A percentile compares a stretch with the other conserved stretches of the same genome.
Evolutionary conservation across 106 monocot genomes (phyloP).

Genomic region (Allium sativum): DNA sequence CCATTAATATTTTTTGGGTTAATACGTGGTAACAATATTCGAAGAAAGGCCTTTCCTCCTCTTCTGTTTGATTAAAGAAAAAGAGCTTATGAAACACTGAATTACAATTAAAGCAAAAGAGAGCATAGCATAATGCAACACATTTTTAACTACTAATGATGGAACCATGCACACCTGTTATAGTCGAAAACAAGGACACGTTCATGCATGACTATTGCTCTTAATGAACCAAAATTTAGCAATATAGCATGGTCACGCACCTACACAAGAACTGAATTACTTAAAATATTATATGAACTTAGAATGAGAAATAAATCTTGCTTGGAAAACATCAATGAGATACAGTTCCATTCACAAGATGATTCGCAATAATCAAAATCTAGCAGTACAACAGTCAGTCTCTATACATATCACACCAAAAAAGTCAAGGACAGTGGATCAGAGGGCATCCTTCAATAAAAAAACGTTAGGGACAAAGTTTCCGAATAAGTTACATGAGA

Average conservation of each 20-base stretch:
- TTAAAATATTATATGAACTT: too few species aligned
- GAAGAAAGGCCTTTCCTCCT: conserved; percentile 81
- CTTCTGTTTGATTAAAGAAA: conserved; percentile 33
- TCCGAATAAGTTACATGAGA: too few species aligned
- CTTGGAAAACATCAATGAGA: too few species aligned
- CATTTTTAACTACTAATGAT: background rate
- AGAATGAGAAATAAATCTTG: too few species aligned
- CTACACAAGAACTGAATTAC: conserved; percentile 16
- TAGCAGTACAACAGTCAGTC: too few species aligned
- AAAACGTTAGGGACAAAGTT: too few species aligned
- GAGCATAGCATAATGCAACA: background rate
- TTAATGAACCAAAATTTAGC: conserved; percentile 80
- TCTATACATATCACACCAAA: too few species aligned
- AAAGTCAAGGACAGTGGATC: too few species aligned
- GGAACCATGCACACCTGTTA: conserved; percentile 35
- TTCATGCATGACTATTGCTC: conserved; percentile 89
- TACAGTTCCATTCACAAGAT: too few species aligned
- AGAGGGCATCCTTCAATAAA: too few species aligned
- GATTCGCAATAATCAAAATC: too few species aligned
- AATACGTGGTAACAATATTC: conserved; percentile 65
- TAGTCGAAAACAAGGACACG: conserved; percentile 80
- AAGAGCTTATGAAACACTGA: background rate
- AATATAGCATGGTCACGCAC: conserved; percentile 83
- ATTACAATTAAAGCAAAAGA: background rate
- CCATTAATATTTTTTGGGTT: conserved; percentile 57